Base-by-base conservation (phyloP, 1,139 yeast species). In the Debaryomyces sp. region DNA sequence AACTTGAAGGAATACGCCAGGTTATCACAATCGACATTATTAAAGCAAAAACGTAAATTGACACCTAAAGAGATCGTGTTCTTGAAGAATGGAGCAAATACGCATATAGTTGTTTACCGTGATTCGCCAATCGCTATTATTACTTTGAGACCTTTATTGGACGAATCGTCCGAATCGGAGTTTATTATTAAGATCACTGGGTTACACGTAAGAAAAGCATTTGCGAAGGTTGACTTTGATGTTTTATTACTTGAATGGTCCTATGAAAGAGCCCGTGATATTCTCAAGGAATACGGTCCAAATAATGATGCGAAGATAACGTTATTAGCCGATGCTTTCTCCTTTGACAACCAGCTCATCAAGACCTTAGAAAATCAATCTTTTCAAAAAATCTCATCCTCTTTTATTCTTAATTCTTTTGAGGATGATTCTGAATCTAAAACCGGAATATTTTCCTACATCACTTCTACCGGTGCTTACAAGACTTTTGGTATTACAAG, bases 61-160 rank as follows among this genome's bases (percentile, higher is more conserved):
- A 33, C 60, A 6, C 58, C 62, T 39, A 68, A 55, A 54, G 73
- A 52, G 57, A 66, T 52, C 52, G 62, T 49, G 51, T 70, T 66
- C 44, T 60, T 61, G 48, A 58, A 54, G n/a, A 52, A 62, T 24
- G 77, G 78, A 23, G 67, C 75, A 13, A 78, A 85, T 55, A 71
- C 89, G 1, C 80, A 77, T 49, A 57, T 85, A 41, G 73, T 86
- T 18, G 62, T 79, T 12, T 87, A 86, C 66, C 78, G 91, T 59
- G 81, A 78, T 23, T 73, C 85, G 2, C 91, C 94, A 21, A 84
- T 87, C 60, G 90, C 90, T 1, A 68, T 84, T 38, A 68, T 79
- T 21, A 68, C 85, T 3, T 61, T 77, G 46, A 64, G 59, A 26
- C 75, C 77, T 2, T 66, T 73, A 47, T 68, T 65, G n/a, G 68